Base-by-base conservation (phyloP, 1,284 basidiomycete genomes). In the Sporisorium scitamineum region DNA sequence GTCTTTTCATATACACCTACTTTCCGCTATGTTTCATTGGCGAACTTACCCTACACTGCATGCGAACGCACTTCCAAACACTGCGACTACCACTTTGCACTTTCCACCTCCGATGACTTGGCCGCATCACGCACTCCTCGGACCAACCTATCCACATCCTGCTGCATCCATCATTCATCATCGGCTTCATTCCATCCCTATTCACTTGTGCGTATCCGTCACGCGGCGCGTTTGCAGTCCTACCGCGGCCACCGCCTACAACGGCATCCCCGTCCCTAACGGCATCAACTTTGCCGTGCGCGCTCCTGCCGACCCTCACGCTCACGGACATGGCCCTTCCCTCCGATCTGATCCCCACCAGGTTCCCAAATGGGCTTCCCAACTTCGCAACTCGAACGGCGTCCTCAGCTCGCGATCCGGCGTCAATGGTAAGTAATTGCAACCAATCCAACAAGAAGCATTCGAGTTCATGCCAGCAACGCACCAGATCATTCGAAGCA, bases 221-320 rank as follows among this genome's bases (percentile, higher is more conserved):
- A 50, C 24, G 32, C 31, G 37, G 59, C 59, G 37, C 24, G 13
- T 27, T 42, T 59, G 54, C 66, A 80, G 78, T 42, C 79, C 79
- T 32, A 78, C 79, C 54, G 70, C 76, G 45, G 69, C 73, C 48
- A 72, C 76, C 41, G 68, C 76, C 48, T 68, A 62, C 68, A 73
- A 70, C 73, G 79, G 79, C 50, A 75, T 69, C 29, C 79, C 79
- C 53, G 55, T 78, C 42, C 76, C 76, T 63, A 59, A 65, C 62
- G 69, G 66, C 67, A 73, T 77, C 72, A 82, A 80, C 80, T 66
- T 78, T 54, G 62, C 68, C 60, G 80, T 57, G 14, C 79, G 80
- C 26, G 80, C 80, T 52, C 79, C 79, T 39, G 76, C 63, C 61
- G 80, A 81, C 67, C 73, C 75, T 16, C 77, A 76, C 61, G 67